Evolutionary conservation across 1,284 basidiomycete species (phyloP).

Genomic region (Puccinia hordei): DNA sequence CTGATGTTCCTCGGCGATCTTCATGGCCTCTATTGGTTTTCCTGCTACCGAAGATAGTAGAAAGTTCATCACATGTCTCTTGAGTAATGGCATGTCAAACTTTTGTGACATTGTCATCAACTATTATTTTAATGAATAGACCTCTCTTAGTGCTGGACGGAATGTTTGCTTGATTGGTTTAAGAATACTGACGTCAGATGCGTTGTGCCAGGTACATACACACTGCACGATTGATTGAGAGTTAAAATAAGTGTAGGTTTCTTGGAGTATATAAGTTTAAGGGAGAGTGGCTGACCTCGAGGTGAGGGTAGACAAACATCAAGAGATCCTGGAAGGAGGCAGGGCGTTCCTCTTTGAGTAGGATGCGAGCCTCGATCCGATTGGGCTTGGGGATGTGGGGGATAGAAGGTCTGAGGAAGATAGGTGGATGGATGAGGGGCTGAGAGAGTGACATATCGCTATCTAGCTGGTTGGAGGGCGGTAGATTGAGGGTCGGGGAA

Average conservation of each 20-base stretch:
- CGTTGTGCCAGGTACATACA: constrained; percentile 51
- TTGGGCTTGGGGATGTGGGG: neutral
- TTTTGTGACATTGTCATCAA: constrained; percentile 79
- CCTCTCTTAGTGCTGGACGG: no score
- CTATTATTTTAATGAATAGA: no score
- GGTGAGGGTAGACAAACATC: constrained; percentile 76
- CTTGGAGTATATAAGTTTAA: neutral
- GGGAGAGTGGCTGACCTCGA: constrained; percentile 50
- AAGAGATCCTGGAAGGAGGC: constrained; percentile 80
- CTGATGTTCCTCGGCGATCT: constrained; percentile 66
- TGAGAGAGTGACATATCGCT: no score
- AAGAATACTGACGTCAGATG: constrained; percentile 38
- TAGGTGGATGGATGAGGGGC: neutral
- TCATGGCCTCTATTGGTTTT: constrained; percentile 82
- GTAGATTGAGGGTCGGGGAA: neutral
- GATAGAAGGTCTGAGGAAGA: no score
- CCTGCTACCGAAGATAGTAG: constrained; percentile 86
- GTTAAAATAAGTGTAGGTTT: constrained; percentile 10
- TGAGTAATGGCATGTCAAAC: constrained; percentile 76
- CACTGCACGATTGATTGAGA: constrained; percentile 47
- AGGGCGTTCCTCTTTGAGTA: constrained; percentile 60
- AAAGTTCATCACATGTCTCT: constrained; percentile 78
- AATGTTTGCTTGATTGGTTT: no score
- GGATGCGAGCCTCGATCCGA: constrained; percentile 40
- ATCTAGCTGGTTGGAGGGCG: no score